These are phyloP conservation scores for Draba incana DNA, from an alignment of 345 rosid species.

Conservation along the genomic window DNA sequence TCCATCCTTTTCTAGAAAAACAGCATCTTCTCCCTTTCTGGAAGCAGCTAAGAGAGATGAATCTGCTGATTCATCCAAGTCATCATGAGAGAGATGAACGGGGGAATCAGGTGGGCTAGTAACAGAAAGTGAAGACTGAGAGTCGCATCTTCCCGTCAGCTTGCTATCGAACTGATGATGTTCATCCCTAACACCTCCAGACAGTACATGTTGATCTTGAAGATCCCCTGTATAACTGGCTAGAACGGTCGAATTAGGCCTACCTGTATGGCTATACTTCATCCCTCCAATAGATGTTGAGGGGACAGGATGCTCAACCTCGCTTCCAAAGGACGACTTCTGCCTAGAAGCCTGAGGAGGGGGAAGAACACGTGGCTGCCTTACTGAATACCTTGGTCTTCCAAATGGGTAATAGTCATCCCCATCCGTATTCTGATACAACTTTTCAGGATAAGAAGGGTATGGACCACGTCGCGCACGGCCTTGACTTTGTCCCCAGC, in stretches of 20 bases:
- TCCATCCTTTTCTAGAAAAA: conserved; percentile 44
- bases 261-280: conserved; percentile 48
- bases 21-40: conserved; percentile 52
- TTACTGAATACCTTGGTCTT: conserved; percentile 74
- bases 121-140: conserved; percentile 93
- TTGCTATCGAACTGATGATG: conserved; percentile 50
- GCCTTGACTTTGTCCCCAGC: conserved; percentile 64
- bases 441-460: conserved; percentile 58
- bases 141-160: conserved; percentile 66
- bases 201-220: conserved; percentile 51
- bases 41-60: conserved; percentile 51
- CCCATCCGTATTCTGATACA: conserved; percentile 63
- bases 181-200: conserved; percentile 46
- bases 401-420: conserved; percentile 76
- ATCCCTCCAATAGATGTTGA: conserved; percentile 52
- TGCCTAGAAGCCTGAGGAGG: conserved; percentile 70
- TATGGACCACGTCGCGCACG: conserved; percentile 55
- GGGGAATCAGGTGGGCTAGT: conserved; percentile 96
- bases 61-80: conserved; percentile 84
- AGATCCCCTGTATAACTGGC: conserved; percentile 51
- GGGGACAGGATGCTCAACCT: conserved; percentile 58
- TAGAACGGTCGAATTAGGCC: conserved; percentile 51
- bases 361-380: conserved; percentile 94
- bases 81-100: conserved; percentile 88
- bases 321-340: conserved; percentile 58